phyloP scores from a whole-genome alignment of 2,329 filamentous ascomycete species.

The Tolypocladium tundrense region DNA sequence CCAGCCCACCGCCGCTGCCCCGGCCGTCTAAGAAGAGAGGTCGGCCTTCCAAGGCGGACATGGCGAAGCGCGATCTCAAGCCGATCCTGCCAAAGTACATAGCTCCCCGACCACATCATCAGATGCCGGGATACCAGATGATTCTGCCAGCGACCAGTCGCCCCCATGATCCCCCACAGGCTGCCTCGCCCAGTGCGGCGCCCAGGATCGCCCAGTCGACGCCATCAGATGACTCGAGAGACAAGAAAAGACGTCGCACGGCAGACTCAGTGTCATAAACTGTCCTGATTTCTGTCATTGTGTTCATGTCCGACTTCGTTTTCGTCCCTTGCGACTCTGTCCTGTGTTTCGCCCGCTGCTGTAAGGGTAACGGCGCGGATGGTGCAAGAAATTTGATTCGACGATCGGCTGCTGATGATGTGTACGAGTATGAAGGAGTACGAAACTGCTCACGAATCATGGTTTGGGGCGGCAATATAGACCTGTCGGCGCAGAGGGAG shows the following conservation, averaged over 20 bases:
- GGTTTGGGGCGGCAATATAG: neutral
- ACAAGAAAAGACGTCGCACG: slow-evolving; percentile 2
- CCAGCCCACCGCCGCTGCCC: neutral
- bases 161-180: neutral
- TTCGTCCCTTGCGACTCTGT: neutral
- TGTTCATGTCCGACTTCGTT: neutral
- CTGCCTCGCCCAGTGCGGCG: neutral
- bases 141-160: slow-evolving; percentile 7
- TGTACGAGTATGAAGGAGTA: neutral
- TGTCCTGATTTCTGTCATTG: neutral
- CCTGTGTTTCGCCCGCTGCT: neutral
- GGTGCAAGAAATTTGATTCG: neutral
- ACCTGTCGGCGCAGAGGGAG: neutral
- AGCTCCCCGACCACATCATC: slow-evolving; percentile 16
- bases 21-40: slow-evolving; percentile 30
- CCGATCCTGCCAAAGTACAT: slow-evolving; percentile 22
- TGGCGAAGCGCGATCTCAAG: slow-evolving; percentile 19
- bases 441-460: neutral
- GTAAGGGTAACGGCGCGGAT: no score
- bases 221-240: neutral
- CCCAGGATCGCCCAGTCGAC: neutral
- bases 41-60: slow-evolving; percentile 34
- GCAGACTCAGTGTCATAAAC: neutral
- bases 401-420: neutral
- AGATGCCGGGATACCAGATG: slow-evolving; percentile 3